Conservation (phyloP, 2,329 filamentous ascomycete genomes). For the Drechslerella coelobrocha region DNA sequence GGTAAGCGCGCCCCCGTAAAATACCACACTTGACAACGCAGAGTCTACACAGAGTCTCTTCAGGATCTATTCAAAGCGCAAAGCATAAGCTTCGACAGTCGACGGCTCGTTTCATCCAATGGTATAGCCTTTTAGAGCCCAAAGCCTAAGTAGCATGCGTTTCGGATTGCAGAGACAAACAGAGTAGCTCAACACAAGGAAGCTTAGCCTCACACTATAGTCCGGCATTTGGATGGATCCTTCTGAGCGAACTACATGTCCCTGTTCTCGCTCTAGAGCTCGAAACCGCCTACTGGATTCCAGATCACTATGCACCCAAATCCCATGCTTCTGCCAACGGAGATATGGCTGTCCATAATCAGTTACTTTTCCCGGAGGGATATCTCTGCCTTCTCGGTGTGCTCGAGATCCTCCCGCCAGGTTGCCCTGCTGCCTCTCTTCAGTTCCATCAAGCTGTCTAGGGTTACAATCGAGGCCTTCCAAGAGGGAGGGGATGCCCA, state of each 20-base stretch:
- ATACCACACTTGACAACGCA: background rate
- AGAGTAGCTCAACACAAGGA: too few relatives aligned
- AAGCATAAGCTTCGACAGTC: too few relatives aligned
- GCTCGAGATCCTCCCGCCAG: constrained; percentile 14
- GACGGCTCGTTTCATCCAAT: too few relatives aligned
- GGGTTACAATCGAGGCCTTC: constrained; percentile 8
- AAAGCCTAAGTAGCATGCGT: too few relatives aligned
- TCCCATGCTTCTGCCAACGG: background rate
- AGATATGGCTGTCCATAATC: constrained; percentile 17
- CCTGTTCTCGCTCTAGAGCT: too few relatives aligned
- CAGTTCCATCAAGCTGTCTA: constrained; percentile 1
- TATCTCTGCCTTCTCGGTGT: constrained; percentile 17
- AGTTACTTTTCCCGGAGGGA: constrained; percentile 1
- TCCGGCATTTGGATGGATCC: too few relatives aligned
- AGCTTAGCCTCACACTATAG: too few relatives aligned
- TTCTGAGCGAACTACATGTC: too few relatives aligned
- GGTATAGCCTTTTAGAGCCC: background rate
- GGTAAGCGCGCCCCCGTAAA: background rate
- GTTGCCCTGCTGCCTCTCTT: constrained; percentile 20
- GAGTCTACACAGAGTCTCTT: too few relatives aligned
- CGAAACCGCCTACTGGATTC: too few relatives aligned
- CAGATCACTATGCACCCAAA: constrained; percentile 6
- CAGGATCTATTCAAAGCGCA: too few relatives aligned
- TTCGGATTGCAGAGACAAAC: too few relatives aligned
- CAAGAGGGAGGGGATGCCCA: background rate